Base-by-base conservation (phyloP, 495 filamentous ascomycete species). In the Ascobolus immersus region DNA sequence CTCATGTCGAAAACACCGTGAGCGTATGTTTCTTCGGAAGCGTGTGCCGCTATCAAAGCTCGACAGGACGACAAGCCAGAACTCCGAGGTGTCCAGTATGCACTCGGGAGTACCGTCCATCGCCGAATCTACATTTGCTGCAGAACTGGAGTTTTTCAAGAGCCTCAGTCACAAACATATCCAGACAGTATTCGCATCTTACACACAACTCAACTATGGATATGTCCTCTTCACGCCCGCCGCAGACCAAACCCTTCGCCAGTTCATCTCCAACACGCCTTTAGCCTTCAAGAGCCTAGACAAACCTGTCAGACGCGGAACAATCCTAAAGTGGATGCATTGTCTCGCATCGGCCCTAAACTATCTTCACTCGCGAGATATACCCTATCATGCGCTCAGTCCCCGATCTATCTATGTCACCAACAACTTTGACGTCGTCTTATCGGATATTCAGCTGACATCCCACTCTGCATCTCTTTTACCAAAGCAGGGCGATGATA, bases 401-500 rank as follows among this genome's bases (percentile, higher is more conserved):
- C 84, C 84, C 7, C 80, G 78, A 2, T 81, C 76, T 21, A 63
- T 92, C 24, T 59, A 78, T 35, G 63, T 91, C 44, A 70, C 84
- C 42, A n/a, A n/a, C 17, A 40, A 41, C 22, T 75, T 76, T 43
- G 57, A 63, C 23, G 69, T 90, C 34, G 74, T 69, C 44, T 67
- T 86, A 24, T 62, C 69, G 21, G 78, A 89, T 44, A 74, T 67
- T 43, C 50, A 55, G 28, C 52, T 56, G 10, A 12, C 11, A 31
- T 4, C 10, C 42, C 62, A 41, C 48, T 59, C n/a, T n/a, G n/a
- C n/a, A n/a, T n/a, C n/a, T n/a, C n/a, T n/a, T n/a, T n/a, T n/a
- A n/a, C n/a, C n/a, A n/a, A n/a, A n/a, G n/a, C n/a, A n/a, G n/a
- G n/a, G n/a, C n/a, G n/a, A n/a, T n/a, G n/a, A n/a, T n/a, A n/a